These are phyloP conservation scores for Tolypocladium amazonense DNA, from an alignment of 2,329 filamentous ascomycete genomes.

Conservation along the genomic window DNA sequence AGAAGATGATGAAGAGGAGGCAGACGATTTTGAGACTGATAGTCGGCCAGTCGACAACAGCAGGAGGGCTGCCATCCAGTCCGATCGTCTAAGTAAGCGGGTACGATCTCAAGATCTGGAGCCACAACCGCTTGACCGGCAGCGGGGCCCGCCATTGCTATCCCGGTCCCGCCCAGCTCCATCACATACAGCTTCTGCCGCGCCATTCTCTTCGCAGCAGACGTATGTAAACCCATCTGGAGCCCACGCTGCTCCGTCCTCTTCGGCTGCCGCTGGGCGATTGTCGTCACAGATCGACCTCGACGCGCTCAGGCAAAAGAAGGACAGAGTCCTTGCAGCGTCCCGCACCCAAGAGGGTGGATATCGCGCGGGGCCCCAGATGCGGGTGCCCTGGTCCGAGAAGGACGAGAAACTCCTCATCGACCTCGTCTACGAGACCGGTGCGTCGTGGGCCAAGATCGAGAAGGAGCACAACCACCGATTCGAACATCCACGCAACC, in stretches of 20 bases:
- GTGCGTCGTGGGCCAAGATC: conserved; percentile 21
- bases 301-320: not conserved
- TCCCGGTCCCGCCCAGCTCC: not conserved
- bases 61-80: not conserved
- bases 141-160: no score
- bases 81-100: not conserved
- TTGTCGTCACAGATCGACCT: not conserved
- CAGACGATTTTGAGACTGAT: not conserved
- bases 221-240: not conserved
- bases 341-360: not conserved
- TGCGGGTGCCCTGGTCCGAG: conserved; percentile 29
- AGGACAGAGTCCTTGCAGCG: not conserved
- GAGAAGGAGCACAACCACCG: conserved; percentile 15
- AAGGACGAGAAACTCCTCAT: conserved; percentile 31
- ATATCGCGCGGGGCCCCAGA: conserved; percentile 5
- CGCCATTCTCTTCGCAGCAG: not conserved
- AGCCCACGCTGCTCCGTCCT: not conserved
- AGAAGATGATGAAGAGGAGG: not conserved
- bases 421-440: conserved; percentile 22
- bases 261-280: not conserved
- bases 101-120: not conserved
- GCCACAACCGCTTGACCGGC: not conserved
- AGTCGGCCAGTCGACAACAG: not conserved
- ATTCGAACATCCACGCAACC: conserved; percentile 35
- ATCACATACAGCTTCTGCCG: not conserved